Evolutionary conservation across 2,329 filamentous ascomycete species (phyloP), one percentile per base, ranked within the genome.

Genomic region (Neonectria coccinea): DNA sequence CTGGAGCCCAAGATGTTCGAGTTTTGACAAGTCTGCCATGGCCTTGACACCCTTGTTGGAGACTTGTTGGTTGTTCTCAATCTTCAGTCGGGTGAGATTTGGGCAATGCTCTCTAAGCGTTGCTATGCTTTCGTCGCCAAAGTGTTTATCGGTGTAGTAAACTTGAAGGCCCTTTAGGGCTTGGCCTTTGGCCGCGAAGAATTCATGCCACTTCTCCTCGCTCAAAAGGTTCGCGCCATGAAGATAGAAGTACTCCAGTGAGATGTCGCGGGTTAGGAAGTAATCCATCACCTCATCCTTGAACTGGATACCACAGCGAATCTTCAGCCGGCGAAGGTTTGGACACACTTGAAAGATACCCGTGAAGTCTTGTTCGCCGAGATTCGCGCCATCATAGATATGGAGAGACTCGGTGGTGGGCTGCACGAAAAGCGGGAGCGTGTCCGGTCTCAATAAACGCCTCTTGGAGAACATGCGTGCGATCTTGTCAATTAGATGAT

Each of bases 301-400:
- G 83, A 97, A 91, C 75, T 97, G 94, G 54, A 96, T 92, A n/a
- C 91, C 93, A 73, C 94, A 95, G 53, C 91, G 89, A 11, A 97
- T 81, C 68, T 93, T 91, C 61, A 97, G 84, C 47, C 85, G 86
- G 71, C 88, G 88, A 58, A 97, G 81, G 6, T 84, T 84, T 0
- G 92, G 89, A 62, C 92, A 89, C 3, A 89, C 85, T 56, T 93
- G 91, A 67, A 97, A 94, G 45, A 97, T 92, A 68, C 90, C 87
- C 52, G 92, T 86, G 69, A 91, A 94, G 73, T 98, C 93, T 69
- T 94, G 88, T 2, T 88, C 86, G 53, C 87, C 86, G 11, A 98
- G 85, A 70, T 89, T 90, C 69, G 83, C 82, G 44, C 81, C 84
- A 69, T 90, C 88, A 68, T 89, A 90, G 25, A 90, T 81, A 48